Percentiles rank a stretch among this genome's conserved stretches.
Conservation (phyloP, 1,284 basidiomycete genomes). For the Trichosporon ovoides region DNA sequence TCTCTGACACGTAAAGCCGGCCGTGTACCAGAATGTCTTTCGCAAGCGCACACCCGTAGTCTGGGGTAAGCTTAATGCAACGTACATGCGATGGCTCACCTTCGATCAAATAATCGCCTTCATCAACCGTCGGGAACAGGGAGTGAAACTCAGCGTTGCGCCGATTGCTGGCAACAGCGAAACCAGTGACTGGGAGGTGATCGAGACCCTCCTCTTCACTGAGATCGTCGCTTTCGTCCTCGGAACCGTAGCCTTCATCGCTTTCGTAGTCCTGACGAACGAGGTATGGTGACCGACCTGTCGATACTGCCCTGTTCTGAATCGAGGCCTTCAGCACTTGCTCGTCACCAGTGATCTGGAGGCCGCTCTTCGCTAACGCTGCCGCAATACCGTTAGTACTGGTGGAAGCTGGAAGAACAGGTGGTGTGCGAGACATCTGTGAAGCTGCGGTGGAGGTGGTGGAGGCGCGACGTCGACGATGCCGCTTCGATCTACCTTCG, state of each 20-base stretch:
- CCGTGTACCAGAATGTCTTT: constrained; percentile 96
- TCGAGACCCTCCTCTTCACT: constrained; percentile 47
- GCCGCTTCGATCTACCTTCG: constrained; percentile 22
- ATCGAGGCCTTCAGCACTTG: constrained; percentile 1
- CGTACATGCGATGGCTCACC: constrained; percentile 56
- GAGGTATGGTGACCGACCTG: constrained; percentile 23
- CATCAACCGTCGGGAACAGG: constrained; percentile 79
- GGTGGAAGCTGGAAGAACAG: background rate
- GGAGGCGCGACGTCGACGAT: constrained; percentile 25
- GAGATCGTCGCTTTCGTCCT: constrained; percentile 54
- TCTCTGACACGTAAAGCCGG: constrained; percentile 92
- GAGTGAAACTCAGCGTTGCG: constrained; percentile 95
- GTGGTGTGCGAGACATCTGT: background rate
- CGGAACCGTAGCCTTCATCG: constrained; percentile 39
- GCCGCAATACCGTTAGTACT: constrained; percentile 28
- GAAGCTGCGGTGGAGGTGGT: constrained; percentile 19
- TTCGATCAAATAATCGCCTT: constrained; percentile 97
- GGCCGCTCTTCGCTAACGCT: constrained; percentile 35
- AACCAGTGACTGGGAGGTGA: constrained; percentile 75
- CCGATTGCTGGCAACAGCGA: constrained; percentile 93
- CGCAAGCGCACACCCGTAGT: constrained; percentile 94
- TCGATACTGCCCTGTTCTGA: constrained; percentile 11
- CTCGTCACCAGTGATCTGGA: constrained; percentile 23
- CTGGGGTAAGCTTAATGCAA: constrained; percentile 51
- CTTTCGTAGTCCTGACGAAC: constrained; percentile 22